Conservation (phyloP, 2,329 filamentous ascomycete species). For the Neospermospora avenae region DNA sequence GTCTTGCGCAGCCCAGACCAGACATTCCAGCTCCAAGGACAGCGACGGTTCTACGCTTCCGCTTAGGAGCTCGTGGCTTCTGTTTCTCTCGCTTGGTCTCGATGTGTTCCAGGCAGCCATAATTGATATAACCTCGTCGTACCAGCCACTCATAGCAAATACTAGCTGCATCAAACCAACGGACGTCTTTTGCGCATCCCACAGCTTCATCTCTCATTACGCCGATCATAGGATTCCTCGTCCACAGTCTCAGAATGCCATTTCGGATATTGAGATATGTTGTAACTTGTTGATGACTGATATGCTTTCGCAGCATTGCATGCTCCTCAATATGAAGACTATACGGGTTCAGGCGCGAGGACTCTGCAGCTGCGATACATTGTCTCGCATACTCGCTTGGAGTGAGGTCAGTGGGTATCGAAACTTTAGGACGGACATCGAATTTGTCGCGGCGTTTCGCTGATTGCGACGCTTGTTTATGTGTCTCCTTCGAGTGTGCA, state of each 20-base stretch:
- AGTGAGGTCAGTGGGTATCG: slow-evolving; percentile 74
- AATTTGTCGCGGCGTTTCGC: slow-evolving; percentile 41
- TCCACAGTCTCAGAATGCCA: slow-evolving; percentile 87
- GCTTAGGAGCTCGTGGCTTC: slow-evolving; percentile 38
- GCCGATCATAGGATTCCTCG: slow-evolving; percentile 76
- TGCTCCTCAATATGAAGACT: slow-evolving; percentile 84
- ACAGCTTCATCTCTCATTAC: slow-evolving; percentile 83
- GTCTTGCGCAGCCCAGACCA: slow-evolving; percentile 85
- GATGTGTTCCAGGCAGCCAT: slow-evolving; percentile 77
- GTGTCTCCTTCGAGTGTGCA: slow-evolving; percentile 35
- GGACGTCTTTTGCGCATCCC: slow-evolving; percentile 80
- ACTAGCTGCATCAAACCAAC: slow-evolving; percentile 86
- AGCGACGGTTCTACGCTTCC: slow-evolving; percentile 69
- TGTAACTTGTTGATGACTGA: slow-evolving; percentile 86
- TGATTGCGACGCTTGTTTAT: slow-evolving; percentile 27
- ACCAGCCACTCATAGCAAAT: slow-evolving; percentile 92
- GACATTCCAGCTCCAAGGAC: slow-evolving; percentile 94
- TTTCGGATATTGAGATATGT: slow-evolving; percentile 96
- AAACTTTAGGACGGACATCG: slow-evolving; percentile 71
- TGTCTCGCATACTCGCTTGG: slow-evolving; percentile 82
- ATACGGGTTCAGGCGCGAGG: slow-evolving; percentile 86
- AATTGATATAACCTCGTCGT: slow-evolving; percentile 92
- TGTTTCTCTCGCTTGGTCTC: slow-evolving; percentile 36
- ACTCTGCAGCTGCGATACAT: slow-evolving; percentile 84
- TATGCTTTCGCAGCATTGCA: slow-evolving; percentile 70